phyloP scores from a whole-genome alignment of 495 filamentous ascomycete genomes.

The Stereocaulon alpinum region DNA sequence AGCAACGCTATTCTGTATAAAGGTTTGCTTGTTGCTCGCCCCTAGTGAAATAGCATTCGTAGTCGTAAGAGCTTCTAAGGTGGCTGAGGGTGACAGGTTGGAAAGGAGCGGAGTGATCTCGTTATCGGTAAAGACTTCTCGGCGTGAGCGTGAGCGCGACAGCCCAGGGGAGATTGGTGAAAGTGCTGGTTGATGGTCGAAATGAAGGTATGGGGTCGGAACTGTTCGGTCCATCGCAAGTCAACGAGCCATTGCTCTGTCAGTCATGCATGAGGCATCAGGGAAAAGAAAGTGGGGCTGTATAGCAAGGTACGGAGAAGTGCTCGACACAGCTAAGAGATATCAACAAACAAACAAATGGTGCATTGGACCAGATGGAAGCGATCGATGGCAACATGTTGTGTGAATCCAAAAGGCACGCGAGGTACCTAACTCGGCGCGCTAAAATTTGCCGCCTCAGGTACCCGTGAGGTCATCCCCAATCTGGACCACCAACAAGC shows the following conservation, averaged over 20 bases:
- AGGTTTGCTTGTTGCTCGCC: slow-evolving; percentile 36
- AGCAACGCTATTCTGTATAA: slow-evolving; percentile 55
- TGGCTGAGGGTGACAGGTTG: slow-evolving; percentile 46
- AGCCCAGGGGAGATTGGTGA: slow-evolving; percentile 21
- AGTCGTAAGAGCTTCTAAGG: slow-evolving; percentile 41
- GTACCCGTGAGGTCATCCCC: neutral
- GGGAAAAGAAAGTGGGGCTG: neutral
- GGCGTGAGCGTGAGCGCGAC: slow-evolving; percentile 25
- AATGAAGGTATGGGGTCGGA: neutral
- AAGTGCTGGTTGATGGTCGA: neutral
- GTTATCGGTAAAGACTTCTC: slow-evolving; percentile 16
- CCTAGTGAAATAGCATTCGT: slow-evolving; percentile 46
- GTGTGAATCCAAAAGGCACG: too few relatives aligned
- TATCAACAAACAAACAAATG: neutral
- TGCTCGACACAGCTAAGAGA: neutral
- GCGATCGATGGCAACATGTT: too few relatives aligned
- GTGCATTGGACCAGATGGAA: too few relatives aligned
- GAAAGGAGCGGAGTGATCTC: slow-evolving; percentile 41
- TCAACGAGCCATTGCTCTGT: slow-evolving; percentile 8
- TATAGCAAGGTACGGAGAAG: neutral
- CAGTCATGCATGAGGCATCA: neutral
- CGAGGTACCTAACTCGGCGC: neutral
- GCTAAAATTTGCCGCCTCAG: slow-evolving; percentile 2
- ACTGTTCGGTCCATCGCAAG: slow-evolving; percentile 7
- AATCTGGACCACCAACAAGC: neutral